Conservation (phyloP, 2,329 filamentous ascomycete genomes). For the Lecanicillium sp. region DNA sequence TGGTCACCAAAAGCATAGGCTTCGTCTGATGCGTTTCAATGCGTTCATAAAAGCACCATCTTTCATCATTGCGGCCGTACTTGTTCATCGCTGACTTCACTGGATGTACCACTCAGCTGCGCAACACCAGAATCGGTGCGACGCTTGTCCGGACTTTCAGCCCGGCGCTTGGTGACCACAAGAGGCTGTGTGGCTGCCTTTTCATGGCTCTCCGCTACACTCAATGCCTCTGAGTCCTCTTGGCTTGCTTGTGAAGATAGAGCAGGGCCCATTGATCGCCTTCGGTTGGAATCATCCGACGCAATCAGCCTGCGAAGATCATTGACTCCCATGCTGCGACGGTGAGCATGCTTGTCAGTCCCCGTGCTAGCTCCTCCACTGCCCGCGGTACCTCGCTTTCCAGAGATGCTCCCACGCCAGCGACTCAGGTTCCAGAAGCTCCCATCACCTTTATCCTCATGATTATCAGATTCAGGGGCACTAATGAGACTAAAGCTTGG, state of each 20-base stretch:
- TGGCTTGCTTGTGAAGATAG: conserved; percentile 14
- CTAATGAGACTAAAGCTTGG: conserved; percentile 46
- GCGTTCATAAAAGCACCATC: too few species aligned
- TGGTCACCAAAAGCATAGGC: too few species aligned
- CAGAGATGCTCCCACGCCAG: conserved; percentile 37
- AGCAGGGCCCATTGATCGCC: conserved; percentile 20
- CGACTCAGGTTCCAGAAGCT: conserved; percentile 50
- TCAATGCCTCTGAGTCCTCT: conserved; percentile 12
- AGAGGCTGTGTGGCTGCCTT: conserved; percentile 8
- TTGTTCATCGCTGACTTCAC: conserved; percentile 11
- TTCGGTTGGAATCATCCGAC: conserved; percentile 17
- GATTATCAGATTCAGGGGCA: conserved; percentile 23
- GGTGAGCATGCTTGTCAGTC: conserved; percentile 23
- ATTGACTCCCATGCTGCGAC: conserved; percentile 20
- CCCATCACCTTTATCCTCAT: conserved; percentile 32
- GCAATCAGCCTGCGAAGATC: conserved; percentile 18
- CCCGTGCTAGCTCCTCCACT: conserved; percentile 19
- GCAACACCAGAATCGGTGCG: conserved; percentile 25
- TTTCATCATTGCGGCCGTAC: too few species aligned
- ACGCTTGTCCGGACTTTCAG: conserved; percentile 18
- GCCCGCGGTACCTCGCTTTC: conserved; percentile 21
- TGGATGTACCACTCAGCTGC: conserved; percentile 20
- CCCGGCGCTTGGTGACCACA: conserved; percentile 7
- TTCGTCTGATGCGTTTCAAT: too few species aligned
- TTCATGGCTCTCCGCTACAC: conserved; percentile 13